phyloP scores from a whole-genome alignment of 441 rosid species.

The Aleurites moluccanus region DNA sequence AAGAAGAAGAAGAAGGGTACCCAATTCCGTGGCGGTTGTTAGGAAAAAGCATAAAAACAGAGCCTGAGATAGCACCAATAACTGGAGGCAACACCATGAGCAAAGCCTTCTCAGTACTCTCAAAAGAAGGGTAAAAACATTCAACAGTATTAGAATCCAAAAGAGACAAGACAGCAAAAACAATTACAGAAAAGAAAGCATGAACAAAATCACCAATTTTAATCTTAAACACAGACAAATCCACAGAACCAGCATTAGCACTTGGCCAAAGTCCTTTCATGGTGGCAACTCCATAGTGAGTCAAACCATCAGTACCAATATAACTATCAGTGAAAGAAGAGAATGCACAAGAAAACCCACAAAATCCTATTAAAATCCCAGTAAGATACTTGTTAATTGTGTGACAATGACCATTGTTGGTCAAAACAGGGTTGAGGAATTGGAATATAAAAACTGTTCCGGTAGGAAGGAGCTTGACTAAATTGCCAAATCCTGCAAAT shows the following conservation, averaged over 20 bases:
- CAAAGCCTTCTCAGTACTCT: constrained; percentile 44
- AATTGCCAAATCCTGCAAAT: constrained; percentile 56
- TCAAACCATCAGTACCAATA: constrained; percentile 45
- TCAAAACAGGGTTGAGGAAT: constrained; percentile 74
- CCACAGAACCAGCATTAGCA: constrained; percentile 34
- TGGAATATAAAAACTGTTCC: constrained; percentile 86
- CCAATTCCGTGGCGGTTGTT: constrained; percentile 84
- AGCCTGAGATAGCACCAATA: constrained; percentile 59
- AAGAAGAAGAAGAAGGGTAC: constrained; percentile 46
- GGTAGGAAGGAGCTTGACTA: constrained; percentile 79
- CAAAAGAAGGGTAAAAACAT: constrained; percentile 68
- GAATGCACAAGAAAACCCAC: constrained; percentile 68
- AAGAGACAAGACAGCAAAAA: constrained; percentile 56
- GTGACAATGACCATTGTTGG: constrained; percentile 70
- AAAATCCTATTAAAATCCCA: constrained; percentile 46
- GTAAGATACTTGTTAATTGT: constrained; percentile 51
- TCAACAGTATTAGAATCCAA: constrained; percentile 60
- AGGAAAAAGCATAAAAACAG: constrained; percentile 62
- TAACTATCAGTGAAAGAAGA: constrained; percentile 78
- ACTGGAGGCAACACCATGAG: constrained; percentile 74
- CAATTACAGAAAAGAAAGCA: constrained; percentile 50
- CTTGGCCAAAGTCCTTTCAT: constrained; percentile 64
- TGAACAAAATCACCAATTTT: constrained; percentile 68
- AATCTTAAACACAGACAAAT: constrained; percentile 55
- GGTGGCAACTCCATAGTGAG: constrained; percentile 67